Percentiles rank a stretch among this genome's conserved stretches.
These are phyloP conservation scores for Xylariaceae sp. DNA, from an alignment of 2,329 filamentous ascomycete species.

Conservation along the genomic window DNA sequence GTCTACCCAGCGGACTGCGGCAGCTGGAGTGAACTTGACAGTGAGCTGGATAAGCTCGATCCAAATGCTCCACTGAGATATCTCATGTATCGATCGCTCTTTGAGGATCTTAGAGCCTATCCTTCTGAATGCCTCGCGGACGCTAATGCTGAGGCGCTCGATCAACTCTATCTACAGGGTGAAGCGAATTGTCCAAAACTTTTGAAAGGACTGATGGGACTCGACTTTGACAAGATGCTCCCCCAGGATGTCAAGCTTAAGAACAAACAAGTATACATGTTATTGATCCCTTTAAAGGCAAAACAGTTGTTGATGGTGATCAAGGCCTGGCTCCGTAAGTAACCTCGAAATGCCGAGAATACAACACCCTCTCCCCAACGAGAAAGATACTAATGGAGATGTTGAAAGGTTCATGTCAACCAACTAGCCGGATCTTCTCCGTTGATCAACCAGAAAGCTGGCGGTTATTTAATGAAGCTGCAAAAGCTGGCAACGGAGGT, in stretches of 20 bases:
- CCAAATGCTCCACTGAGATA: slow-evolving; percentile 30
- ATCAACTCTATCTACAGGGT: slow-evolving; percentile 9
- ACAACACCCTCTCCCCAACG: background rate
- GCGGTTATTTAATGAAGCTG: slow-evolving; percentile 35
- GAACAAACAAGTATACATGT: slow-evolving; percentile 38
- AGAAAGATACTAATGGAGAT: slow-evolving; percentile 11
- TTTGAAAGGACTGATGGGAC: slow-evolving; percentile 28
- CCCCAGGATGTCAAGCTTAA: slow-evolving; percentile 31
- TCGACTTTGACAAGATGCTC: slow-evolving; percentile 31
- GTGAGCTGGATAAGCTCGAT: slow-evolving; percentile 12
- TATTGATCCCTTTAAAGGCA: slow-evolving; percentile 36
- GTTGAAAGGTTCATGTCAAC: slow-evolving; percentile 32
- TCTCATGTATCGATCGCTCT: slow-evolving; percentile 34
- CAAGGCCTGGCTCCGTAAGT: slow-evolving; percentile 41
- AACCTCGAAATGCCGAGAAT: background rate
- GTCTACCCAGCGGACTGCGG: slow-evolving; percentile 36
- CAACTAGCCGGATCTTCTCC: slow-evolving; percentile 39
- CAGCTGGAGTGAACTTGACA: slow-evolving; percentile 32
- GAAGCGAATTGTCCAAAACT: slow-evolving; percentile 25
- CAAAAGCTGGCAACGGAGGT: slow-evolving; percentile 33
- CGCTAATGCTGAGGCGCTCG: slow-evolving; percentile 6
- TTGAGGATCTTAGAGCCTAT: slow-evolving; percentile 27
- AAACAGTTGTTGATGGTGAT: slow-evolving; percentile 31
- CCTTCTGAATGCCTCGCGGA: slow-evolving; percentile 23
- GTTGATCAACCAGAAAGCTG: slow-evolving; percentile 33